phyloP scores from a whole-genome alignment of 331 rosid genomes.

The Arachis monticola region DNA sequence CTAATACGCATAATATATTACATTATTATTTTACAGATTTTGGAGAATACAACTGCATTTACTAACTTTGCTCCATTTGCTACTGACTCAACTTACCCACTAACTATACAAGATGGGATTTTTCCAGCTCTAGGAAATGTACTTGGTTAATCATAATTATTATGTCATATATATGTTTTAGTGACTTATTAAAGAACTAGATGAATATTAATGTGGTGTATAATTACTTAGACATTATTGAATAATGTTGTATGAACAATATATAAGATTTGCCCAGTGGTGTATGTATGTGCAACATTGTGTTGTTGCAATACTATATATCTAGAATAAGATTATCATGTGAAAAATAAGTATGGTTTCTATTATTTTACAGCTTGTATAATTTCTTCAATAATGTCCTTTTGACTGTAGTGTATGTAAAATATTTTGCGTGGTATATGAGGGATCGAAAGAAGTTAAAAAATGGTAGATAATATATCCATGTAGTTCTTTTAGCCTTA shows the following conservation, averaged over 20 bases:
- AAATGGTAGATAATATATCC: neutral
- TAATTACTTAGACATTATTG: neutral
- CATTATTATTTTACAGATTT: slow-evolving; percentile 50
- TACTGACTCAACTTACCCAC: slow-evolving; percentile 49
- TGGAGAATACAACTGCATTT: slow-evolving; percentile 49
- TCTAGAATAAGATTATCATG: slow-evolving; percentile 1
- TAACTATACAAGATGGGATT: slow-evolving; percentile 58
- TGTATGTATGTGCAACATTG: neutral
- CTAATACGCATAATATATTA: neutral
- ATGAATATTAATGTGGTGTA: slow-evolving; percentile 3
- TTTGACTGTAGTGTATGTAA: neutral
- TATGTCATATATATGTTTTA: neutral
- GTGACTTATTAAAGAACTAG: neutral
- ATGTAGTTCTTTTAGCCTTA: no score
- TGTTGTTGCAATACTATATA: neutral
- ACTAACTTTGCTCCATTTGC: slow-evolving; percentile 51
- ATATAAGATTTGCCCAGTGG: slow-evolving; percentile 2
- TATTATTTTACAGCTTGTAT: neutral
- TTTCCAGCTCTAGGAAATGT: slow-evolving; percentile 52
- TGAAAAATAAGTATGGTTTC: neutral
- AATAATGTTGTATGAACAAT: neutral
- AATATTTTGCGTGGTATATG: neutral
- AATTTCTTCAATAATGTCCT: neutral
- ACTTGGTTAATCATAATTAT: neutral
- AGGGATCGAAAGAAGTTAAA: neutral